These are phyloP conservation scores for Pinus taeda DNA, from an alignment of 75 land plant genomes.

Conservation along the genomic window DNA sequence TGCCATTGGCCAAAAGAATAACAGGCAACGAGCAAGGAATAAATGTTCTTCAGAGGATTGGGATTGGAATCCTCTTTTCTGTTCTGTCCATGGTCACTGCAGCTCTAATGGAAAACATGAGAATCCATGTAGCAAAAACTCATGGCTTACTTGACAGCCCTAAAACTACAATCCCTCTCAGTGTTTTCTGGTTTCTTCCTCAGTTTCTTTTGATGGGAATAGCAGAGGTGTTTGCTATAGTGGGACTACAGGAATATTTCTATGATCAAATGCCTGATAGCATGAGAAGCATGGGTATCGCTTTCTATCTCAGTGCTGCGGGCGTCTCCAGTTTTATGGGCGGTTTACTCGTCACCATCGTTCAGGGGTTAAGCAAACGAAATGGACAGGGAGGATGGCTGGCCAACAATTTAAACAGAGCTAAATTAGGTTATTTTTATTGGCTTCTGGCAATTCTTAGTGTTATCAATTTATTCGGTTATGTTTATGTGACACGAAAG, in stretches of 20 bases:
- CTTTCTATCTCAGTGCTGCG: too few relatives aligned
- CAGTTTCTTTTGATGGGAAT: too few relatives aligned
- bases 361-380: too few relatives aligned
- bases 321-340: too few relatives aligned
- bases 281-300: too few relatives aligned
- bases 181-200: too few relatives aligned
- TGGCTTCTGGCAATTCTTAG: conserved; percentile 43
- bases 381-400: conserved; percentile 25
- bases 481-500: conserved; percentile 19
- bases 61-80: conserved; percentile 21
- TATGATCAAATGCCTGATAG: too few relatives aligned
- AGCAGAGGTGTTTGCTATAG: too few relatives aligned
- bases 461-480: conserved; percentile 22
- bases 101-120: conserved; percentile 27
- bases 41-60: conserved; percentile 26
- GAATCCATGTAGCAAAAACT: conserved; percentile 6
- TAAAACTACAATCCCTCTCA: too few relatives aligned
- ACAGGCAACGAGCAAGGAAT: conserved; percentile 16
- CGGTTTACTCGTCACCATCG: too few relatives aligned
- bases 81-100: conserved; percentile 18
- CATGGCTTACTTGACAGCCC: too few relatives aligned
- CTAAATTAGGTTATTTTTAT: conserved; percentile 47
- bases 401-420: conserved; percentile 36
- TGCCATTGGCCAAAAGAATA: conserved; percentile 17
- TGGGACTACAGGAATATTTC: too few relatives aligned